phyloP scores from a whole-genome alignment of 2,329 filamentous ascomycete species.

The Cytospora schulzeri region DNA sequence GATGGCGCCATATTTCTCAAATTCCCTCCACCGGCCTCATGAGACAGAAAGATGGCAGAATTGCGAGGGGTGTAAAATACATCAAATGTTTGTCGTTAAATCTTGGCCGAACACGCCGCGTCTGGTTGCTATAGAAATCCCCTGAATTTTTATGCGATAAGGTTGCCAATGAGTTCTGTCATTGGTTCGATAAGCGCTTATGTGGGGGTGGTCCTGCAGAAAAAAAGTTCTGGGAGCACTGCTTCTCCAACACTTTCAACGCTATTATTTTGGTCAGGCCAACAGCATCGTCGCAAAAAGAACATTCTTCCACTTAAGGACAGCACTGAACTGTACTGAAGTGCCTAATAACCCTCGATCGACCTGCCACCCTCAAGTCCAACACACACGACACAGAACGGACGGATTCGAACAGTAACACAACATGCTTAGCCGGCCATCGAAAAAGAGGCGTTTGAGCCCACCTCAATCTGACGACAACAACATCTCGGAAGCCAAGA shows the following conservation, averaged over 20 bases:
- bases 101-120: constrained; percentile 3
- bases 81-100: constrained; percentile 1
- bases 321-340: neutral
- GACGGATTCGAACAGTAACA: neutral
- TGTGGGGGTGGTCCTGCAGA: constrained; percentile 1
- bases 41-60: constrained; percentile 1
- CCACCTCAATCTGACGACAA: constrained; percentile 52
- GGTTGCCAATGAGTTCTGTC: neutral
- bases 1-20: constrained; percentile 38
- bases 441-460: constrained; percentile 61
- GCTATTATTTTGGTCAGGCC: neutral
- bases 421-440: constrained; percentile 51
- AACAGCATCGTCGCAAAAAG: neutral
- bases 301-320: neutral
- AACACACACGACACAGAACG: neutral
- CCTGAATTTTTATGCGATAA: constrained; percentile 21
- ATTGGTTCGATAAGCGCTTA: neutral
- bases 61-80: neutral
- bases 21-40: constrained; percentile 16
- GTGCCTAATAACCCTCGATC: neutral
- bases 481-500: constrained; percentile 38
- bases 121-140: constrained; percentile 2
- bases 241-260: neutral
- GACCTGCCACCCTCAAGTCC: neutral
- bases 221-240: constrained; percentile 18